Percentiles rank a stretch among this genome's conserved stretches.
These are phyloP conservation scores for Oryza rufipogon DNA, from an alignment of 176 grass and related monocot genomes.

Conservation along the genomic window DNA sequence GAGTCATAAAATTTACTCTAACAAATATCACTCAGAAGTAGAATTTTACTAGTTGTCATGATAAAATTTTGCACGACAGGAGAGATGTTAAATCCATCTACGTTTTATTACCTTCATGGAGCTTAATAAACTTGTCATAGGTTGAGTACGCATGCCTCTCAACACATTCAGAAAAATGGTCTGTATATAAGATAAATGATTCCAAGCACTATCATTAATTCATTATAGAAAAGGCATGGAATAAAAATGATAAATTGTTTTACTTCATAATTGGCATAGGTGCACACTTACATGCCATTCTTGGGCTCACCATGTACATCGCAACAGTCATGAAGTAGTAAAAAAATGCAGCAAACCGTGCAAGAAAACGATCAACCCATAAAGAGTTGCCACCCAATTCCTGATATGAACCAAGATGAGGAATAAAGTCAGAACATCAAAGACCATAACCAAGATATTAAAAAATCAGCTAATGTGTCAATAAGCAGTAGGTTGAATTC, in stretches of 20 bases:
- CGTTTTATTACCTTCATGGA: slow-evolving; percentile 58
- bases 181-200: slow-evolving; percentile 47
- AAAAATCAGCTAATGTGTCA: not conserved
- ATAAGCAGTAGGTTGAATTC: slow-evolving; percentile 1
- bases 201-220: not conserved
- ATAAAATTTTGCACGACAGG: not conserved
- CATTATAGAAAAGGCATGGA: not conserved
- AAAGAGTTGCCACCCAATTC: slow-evolving; percentile 84
- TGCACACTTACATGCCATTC: slow-evolving; percentile 89
- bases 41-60: not conserved
- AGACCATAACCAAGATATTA: not conserved
- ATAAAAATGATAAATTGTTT: not conserved
- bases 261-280: slow-evolving; percentile 8
- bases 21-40: not conserved
- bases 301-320: slow-evolving; percentile 92
- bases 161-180: slow-evolving; percentile 98
- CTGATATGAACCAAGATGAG: slow-evolving; percentile 43
- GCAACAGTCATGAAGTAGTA: slow-evolving; percentile 94
- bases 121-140: slow-evolving; percentile 95
- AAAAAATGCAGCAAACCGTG: slow-evolving; percentile 69
- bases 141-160: slow-evolving; percentile 96
- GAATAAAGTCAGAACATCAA: not conserved
- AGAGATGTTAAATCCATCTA: not conserved
- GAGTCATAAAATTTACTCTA: not conserved
- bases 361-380: slow-evolving; percentile 77